Evolutionary conservation across 139 green algal species (phyloP), one percentile per base, ranked within the genome.

Genomic region (Deuterostichococcus epilithicus): DNA sequence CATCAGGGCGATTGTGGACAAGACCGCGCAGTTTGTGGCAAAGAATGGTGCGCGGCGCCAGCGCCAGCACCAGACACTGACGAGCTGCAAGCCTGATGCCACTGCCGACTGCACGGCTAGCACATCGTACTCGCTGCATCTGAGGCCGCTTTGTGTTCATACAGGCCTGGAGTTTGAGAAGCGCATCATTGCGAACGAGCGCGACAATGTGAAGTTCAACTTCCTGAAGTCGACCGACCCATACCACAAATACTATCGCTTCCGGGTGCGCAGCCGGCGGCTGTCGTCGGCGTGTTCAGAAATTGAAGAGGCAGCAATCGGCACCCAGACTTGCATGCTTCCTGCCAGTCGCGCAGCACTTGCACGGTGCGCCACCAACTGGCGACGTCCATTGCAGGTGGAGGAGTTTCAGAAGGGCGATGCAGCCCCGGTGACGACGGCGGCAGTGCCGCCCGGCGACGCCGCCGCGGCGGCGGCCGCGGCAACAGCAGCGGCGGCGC

Each of bases 191-290:
- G 88, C 87, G 0, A 95, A 93, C 30, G 92, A 99, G 84, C 86
- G 89, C 38, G 91, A 92, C 83, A 99, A 99, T 78, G 76, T 79
- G 39, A 99, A 99, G 84, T 99, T 99, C 87, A 97, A 94, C 82
- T 99, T 99, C 84, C 78, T 97, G 69, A 88, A 87, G 22, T 59
- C 91, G n/a, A 91, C 81, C 1, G 93, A 98, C 78, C 96, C 96
- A 0, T 99, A 99, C 81, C 88, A 99, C 80, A 85, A 91, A 0
- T 99, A 98, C 87, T 99, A 99, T 83, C 77, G 88, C 42, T 80
- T 92, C 73, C 91, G 89, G 85, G 87, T 97, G 45, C 38, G 58
- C 58, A 52, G 30, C 35, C 18, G 25, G 2, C 15, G 25, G 33
- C 3, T 23, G 30, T n/a, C n/a, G n/a, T n/a, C n/a, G n/a, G n/a